These are phyloP conservation scores for Fraxinus latifolia DNA, from an alignment of 305 asterid species.

Conservation along the genomic window DNA sequence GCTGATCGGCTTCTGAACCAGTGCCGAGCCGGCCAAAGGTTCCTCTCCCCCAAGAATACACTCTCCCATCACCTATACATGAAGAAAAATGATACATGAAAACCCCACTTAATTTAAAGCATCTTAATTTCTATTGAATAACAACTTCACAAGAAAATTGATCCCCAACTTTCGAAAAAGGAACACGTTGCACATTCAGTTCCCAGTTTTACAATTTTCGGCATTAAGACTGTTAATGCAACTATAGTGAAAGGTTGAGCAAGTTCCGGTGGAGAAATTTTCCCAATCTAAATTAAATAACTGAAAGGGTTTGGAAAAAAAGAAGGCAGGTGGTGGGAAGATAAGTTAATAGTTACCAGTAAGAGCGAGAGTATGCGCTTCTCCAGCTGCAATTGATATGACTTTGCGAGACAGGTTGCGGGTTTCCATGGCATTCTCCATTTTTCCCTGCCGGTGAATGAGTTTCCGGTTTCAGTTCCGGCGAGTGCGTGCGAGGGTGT, in stretches of 20 bases:
- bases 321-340: not conserved
- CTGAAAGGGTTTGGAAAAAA: not conserved
- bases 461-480: not conserved
- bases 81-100: not conserved
- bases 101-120: not conserved
- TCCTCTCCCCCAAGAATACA: constrained; percentile 97
- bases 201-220: not conserved
- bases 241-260: not conserved
- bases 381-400: constrained; percentile 61
- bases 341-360: constrained; percentile 41
- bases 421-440: constrained; percentile 30
- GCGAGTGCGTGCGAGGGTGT: not conserved
- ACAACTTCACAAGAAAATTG: not conserved
- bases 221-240: not conserved
- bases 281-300: not conserved
- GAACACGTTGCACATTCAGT: not conserved
- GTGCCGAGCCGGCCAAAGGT: constrained; percentile 75
- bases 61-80: constrained; percentile 66
- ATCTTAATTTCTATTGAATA: not conserved
- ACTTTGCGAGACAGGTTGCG: constrained; percentile 45
- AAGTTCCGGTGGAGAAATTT: not conserved
- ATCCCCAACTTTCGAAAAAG: not conserved
- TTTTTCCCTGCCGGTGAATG: not conserved
- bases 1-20: constrained; percentile 64
- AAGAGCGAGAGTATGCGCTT: constrained; percentile 88